Base-by-base conservation (phyloP, 1,284 basidiomycete genomes). In the Boletellus deceptivus region DNA sequence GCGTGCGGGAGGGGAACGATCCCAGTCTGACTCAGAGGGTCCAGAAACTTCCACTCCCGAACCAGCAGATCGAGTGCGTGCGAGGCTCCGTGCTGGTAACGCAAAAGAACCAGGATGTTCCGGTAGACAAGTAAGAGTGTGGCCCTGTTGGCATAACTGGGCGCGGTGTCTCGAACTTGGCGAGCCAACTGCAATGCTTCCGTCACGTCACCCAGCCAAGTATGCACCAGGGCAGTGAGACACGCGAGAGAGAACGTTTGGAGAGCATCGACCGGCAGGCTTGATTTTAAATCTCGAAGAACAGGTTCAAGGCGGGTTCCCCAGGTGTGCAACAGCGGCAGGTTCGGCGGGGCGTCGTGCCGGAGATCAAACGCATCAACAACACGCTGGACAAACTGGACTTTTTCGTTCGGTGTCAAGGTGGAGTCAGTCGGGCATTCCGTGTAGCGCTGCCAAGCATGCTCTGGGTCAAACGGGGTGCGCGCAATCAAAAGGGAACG, bases 41-140 rank as follows among this genome's bases (percentile, higher is more conserved):
- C 65, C n/a, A 80, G 53, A 48, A 57, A 59, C 0, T 55, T 46
- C 78, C 75, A 80, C 35, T 81, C 69, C 27, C 64, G 54, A 42
- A 74, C 57, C 38, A 84, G 55, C 37, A 77, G 70, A 36, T 78
- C 72, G 27, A 84, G 59, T 20, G 73, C 73, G 13, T 65, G 65
- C n/a, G 61, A 34, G 16, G 71, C 58, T 48, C 71, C 72, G 18
- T 62, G 63, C 50, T 69, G 67, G 37, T 70, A 67, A 39, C 66
- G 65, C 18, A 72, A 62, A 13, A 75, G 72, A n/a, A 67, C 61
- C 24, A 78, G 48, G 35, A 83, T 60, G 41, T 70, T 64, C 34
- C 72, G 68, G 55, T 76, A 78, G 29, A 70, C 70, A 53, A 56
- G 59, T 20, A 74, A 54, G 22, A 72, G 59, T 25, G 58, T 45